Evolutionary conservation across 73 alveolate genomes (phyloP), one percentile per base, ranked within the genome.

Genomic region (Tetrahymena thermophila): DNA sequence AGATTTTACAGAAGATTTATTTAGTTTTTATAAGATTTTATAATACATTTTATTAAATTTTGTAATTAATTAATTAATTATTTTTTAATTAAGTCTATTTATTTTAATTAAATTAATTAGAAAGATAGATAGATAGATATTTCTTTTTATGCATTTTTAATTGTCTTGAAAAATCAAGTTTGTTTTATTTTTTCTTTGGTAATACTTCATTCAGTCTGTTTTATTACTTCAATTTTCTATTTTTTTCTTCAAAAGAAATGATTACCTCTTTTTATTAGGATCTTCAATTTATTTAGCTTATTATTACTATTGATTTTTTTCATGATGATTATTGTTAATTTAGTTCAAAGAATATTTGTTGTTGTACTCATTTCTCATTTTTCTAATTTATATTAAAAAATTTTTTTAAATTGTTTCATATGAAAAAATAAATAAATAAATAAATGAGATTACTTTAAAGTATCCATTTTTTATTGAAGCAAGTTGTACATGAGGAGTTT

Each of bases 391-490:
- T 8, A 23, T 71, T 25, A n/a, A 4, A 71, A 23, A 56, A 56
- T 9, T 4, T 13, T 1, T 19, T 71, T 9, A 31, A 28, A 23
- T 28, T 71, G 1, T 8, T 71, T 71, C 13, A 23, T 0, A 8
- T 13, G 4, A 10, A 71, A 28, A 71, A 31, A 28, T 71, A 8
- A 56, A 94, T 94, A n/a, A n/a, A n/a, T n/a, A n/a, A n/a, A n/a
- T n/a, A n/a, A n/a, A n/a, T n/a, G n/a, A n/a, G n/a, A 28, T 43
- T 95, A 95, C 99, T 99, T 99, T 97, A 98, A 98, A n/a, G 95
- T 97, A 83, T 95, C 98, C 57, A 99, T 94, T 96, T 98, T 98
- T 56, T 97, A 96, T 85, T 97, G 94, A 93, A 99, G 97, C 85
- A 96, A 44, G 93, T 97, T 95, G 95, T 99, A 99, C 35, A 99